These are phyloP conservation scores for Kalmanozyma brasiliensis DNA, from an alignment of 1,284 basidiomycete genomes.

Conservation along the genomic window DNA sequence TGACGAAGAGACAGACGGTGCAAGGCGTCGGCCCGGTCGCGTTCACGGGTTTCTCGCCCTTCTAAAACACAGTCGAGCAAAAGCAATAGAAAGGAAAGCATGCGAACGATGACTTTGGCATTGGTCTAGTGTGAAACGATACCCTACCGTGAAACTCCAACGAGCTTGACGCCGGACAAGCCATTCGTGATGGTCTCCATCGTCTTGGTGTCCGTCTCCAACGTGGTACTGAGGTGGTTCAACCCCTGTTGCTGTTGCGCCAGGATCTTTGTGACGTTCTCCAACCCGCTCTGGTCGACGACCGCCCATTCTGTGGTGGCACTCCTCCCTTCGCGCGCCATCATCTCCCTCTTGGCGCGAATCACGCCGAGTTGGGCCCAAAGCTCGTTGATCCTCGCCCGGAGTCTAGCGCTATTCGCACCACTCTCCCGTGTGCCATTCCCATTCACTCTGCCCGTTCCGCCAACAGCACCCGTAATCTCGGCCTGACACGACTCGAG, in stretches of 20 bases:
- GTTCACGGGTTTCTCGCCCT: constrained; percentile 52
- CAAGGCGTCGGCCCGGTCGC: constrained; percentile 31
- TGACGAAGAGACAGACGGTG: constrained; percentile 17
- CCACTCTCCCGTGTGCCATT: background rate
- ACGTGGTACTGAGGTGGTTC: constrained; percentile 59
- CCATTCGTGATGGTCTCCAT: constrained; percentile 61
- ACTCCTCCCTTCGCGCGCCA: constrained; percentile 39
- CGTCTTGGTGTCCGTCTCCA: constrained; percentile 55
- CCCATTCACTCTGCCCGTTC: too few relatives aligned
- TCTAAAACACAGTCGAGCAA: constrained; percentile 6
- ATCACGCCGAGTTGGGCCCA: constrained; percentile 65
- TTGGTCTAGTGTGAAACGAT: constrained; percentile 25
- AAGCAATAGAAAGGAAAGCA: too few relatives aligned
- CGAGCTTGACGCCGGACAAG: constrained; percentile 55
- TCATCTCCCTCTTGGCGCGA: constrained; percentile 57
- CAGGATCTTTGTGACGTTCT: constrained; percentile 60
- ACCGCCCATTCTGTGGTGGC: constrained; percentile 64
- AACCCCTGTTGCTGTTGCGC: constrained; percentile 62
- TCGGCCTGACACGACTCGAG: constrained; percentile 64
- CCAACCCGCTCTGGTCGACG: constrained; percentile 59
- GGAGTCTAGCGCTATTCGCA: constrained; percentile 36
- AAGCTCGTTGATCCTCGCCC: constrained; percentile 64
- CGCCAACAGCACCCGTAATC: constrained; percentile 53
- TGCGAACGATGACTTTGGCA: background rate
- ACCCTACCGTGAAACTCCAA: constrained; percentile 48